Base-by-base conservation (phyloP, 208 protist species). In the Phytomonas sp. region DNA sequence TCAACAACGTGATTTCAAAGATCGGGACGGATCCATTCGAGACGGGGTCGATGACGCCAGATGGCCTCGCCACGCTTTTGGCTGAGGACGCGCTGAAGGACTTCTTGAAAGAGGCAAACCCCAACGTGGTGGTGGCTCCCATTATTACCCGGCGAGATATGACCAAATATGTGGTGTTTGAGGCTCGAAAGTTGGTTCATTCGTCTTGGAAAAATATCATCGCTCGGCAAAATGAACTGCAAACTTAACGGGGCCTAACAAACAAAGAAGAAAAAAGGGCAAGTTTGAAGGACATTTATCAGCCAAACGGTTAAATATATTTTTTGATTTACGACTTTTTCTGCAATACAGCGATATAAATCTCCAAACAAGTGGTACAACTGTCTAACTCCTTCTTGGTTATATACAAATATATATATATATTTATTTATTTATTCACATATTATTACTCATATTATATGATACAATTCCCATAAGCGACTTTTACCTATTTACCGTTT, bases 1-100 rank as follows among this genome's bases (percentile, higher is more conserved):
- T 95, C 4, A 85, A 88, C 49, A 91, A 70, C 62, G 87, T 93
- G 32, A 63, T 95, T 10, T 93, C 87, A 66, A 95, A 95, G 71
- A 82, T 93, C 63, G 90, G 90, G 37, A 82, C 81, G 2, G 87
- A 87, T 11, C 86, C 87, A 7, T 95, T 95, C 67, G 87, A 88
- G 61, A 67, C 71, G 68, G 73, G 83, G 69, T 80, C 77, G 56
- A 89, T 94, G 73, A 78, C 74, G 8, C 75, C 81, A 2, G 75
- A 84, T 33, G 80, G 79, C 16, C 79, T 95, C 66, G 83, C 86
- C 36, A 87, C 79, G 63, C 76, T 92, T 19, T 69, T 95, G 6
- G 86, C 88, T 26, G 79, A 85, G 60, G 90, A 95, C 67, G 87
- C 87, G 12, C 69, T 95, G 40, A 89, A 89, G 62, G 89, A 94